phyloP scores from a whole-genome alignment of 2,329 filamentous ascomycete species.

The Cladobotryum mycophilum region DNA sequence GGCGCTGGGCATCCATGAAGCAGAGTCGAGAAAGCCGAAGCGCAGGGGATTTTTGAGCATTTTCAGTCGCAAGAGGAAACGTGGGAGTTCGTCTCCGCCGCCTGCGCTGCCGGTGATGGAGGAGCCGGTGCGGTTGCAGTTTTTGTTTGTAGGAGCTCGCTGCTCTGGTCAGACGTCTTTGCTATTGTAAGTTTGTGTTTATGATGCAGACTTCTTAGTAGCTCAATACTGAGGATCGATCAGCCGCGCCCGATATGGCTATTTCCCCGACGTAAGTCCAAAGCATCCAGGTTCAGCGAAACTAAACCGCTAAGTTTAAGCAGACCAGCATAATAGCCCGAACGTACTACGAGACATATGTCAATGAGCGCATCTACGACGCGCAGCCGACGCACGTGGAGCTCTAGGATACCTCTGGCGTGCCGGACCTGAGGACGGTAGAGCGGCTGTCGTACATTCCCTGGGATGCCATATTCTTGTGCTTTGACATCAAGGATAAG shows the following conservation, averaged over 20 bases:
- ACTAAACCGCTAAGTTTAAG: neutral
- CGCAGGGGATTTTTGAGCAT: constrained; percentile 18
- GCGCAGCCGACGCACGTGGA: constrained; percentile 25
- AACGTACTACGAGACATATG: constrained; percentile 31
- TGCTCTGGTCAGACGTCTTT: constrained; percentile 31
- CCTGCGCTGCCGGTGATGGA: constrained; percentile 10
- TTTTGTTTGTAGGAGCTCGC: constrained; percentile 31
- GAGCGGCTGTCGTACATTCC: constrained; percentile 28
- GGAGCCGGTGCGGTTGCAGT: constrained; percentile 25
- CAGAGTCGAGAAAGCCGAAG: constrained; percentile 11
- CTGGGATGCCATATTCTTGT: constrained; percentile 34
- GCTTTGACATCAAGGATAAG: constrained; percentile 32
- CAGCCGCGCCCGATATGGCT: constrained; percentile 32
- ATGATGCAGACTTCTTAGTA: neutral
- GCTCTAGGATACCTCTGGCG: constrained; percentile 36
- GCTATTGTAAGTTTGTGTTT: constrained; percentile 26
- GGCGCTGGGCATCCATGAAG: constrained; percentile 9
- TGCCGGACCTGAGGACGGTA: constrained; percentile 30
- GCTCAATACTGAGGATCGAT: neutral
- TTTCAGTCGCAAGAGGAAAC: constrained; percentile 23
- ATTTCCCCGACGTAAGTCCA: constrained; percentile 30
- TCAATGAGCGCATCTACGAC: constrained; percentile 20
- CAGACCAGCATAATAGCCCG: constrained; percentile 28
- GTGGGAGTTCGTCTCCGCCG: constrained; percentile 12
- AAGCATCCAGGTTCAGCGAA: neutral